Evolutionary conservation across 495 filamentous ascomycete genomes (phyloP), one percentile per base, ranked within the genome.

Genomic region (Evansstolkia leycettana): DNA sequence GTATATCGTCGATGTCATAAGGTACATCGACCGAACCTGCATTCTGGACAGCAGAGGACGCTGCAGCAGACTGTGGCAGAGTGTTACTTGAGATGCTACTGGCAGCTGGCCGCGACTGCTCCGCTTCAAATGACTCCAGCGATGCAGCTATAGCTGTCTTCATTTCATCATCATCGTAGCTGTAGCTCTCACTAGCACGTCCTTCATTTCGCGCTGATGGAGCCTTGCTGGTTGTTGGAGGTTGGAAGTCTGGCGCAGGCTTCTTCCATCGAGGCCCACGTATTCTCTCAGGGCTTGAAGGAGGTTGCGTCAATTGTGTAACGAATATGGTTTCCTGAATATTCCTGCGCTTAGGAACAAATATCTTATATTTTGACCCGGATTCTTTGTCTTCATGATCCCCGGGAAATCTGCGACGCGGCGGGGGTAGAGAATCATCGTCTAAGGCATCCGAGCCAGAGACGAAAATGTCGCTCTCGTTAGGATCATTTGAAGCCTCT

Each of bases 221-320:
- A 11, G 28, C 31, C 20, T 24, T 17, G 17, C 27, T 17, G 33
- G 20, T 37, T 45, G 15, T 41, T 26, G 38, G 47, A 34, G 5
- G 46, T 33, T n/a, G n/a, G n/a, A n/a, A n/a, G 11, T 41, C 34
- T 2, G 51, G 46, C 16, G 46, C 45, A 11, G 65, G 58, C 33
- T 71, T 72, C 36, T 61, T 62, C 69, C 69, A 72, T 23, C 64
- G 53, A n/a, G 66, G 65, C 5, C 60, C 60, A n/a, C 67, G 64
- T 26, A 73, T 66, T 37, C 60, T 42, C 41, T 70, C 69, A 0
- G 69, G 69, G 36, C 66, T 70, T 1, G 69, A 67, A 26, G 56
- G 48, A 8, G 67, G 58, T 36, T 64, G 63, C 1, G 69, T 69
- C 34, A 69, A 52, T 45, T 73, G 69, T 0, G 69, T 71, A 17